Evolutionary conservation across 2,329 filamentous ascomycete species (phyloP), one percentile per base, ranked within the genome.

Genomic region (Neospermospora avenae): DNA sequence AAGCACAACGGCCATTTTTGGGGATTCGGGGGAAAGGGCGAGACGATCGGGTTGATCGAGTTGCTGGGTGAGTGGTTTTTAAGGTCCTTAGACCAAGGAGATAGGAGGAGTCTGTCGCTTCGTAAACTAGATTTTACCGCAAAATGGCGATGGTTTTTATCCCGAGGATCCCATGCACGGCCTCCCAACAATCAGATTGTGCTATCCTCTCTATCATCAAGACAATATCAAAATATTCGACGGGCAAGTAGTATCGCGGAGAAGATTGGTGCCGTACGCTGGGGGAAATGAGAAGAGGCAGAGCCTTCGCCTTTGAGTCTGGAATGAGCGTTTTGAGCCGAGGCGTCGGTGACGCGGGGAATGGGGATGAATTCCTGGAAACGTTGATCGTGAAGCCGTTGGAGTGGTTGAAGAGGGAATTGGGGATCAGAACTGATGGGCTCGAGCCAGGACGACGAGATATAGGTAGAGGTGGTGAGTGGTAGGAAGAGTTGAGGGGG

Each of bases 1-100:
- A 39, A 73, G 66, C 48, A 73, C 71, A 25, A 72, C 68, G 45
- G 72, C 72, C 71, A 73, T 73, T 54, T 49, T 69, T 62, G 37
- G 45, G n/a, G 20, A 41, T 58, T 39, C n/a, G 31, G 34, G 45
- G 13, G 39, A 48, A 35, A 42, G 37, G 51, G 10, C 41, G 28
- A 31, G 28, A 5, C 11, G 28, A n/a, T n/a, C n/a, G n/a, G n/a
- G n/a, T n/a, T n/a, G n/a, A n/a, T n/a, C n/a, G 22, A 28, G 41
- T 45, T 34, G 42, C 22, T 14, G 58, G 31, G 59, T 41, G 37
- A 10, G 28, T 3, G 22, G 4, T 45, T 22, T 65, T 67, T 63
- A 61, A 59, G 62, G 65, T 66, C 65, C 39, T 45, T 28, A 41
- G 58, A 60, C 62, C 58, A 60, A 48, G 42, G 56, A 45, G 56